Conservation (phyloP, 2,329 filamentous ascomycete species). For the Ophioceras dolichostomum region DNA sequence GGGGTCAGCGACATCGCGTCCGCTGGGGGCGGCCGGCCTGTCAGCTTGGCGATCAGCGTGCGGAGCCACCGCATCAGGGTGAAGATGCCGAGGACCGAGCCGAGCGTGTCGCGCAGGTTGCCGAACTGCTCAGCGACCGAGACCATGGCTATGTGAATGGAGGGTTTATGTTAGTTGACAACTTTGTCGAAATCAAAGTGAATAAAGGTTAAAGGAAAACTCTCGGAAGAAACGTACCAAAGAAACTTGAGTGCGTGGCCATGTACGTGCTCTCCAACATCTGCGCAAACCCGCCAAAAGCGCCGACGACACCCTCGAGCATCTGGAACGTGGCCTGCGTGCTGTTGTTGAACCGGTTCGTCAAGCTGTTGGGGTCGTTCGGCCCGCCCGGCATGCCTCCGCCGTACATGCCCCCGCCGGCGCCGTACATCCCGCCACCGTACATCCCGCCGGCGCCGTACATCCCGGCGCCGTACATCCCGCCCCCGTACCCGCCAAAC, state of each 20-base stretch:
- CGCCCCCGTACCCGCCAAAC: conserved; percentile 37
- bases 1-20: conserved; percentile 81
- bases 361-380: conserved; percentile 86
- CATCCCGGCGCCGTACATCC: conserved; percentile 28
- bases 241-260: conserved; percentile 98
- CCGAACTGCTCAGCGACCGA: conserved; percentile 96
- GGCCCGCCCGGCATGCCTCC: conserved; percentile 32
- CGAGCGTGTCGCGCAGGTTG: conserved; percentile 83
- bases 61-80: conserved; percentile 91
- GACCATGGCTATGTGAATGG: conserved; percentile 78
- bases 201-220: conserved; percentile 4
- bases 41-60: conserved; percentile 82
- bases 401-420: conserved; percentile 20
- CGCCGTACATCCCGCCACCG: conserved; percentile 25
- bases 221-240: conserved; percentile 76
- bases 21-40: conserved; percentile 78
- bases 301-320: conserved; percentile 91
- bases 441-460: conserved; percentile 32
- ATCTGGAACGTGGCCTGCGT: conserved; percentile 97
- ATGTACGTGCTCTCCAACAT: conserved; percentile 99
- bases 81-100: conserved; percentile 90
- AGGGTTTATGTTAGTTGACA: no score
- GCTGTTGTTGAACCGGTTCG: conserved; percentile 88
- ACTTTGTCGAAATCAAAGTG: no score
- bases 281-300: conserved; percentile 95